phyloP scores from a whole-genome alignment of 225 moss, liverwort and hornwort species.

The Neckera pumila region DNA sequence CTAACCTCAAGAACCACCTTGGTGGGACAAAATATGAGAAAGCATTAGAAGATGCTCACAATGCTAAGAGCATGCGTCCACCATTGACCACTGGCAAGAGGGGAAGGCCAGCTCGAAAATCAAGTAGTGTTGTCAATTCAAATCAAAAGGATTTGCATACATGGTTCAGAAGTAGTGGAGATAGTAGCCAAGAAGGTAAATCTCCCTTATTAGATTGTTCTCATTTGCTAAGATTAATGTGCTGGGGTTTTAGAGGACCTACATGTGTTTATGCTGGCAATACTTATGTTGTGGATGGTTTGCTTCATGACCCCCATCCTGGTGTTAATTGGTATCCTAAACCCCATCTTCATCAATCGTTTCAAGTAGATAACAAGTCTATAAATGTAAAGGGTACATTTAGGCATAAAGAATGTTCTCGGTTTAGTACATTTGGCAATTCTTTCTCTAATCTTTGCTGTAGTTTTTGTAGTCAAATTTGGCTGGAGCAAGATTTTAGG shows the following conservation, averaged over 20 bases:
- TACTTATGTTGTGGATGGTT: background rate
- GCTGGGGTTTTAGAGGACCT: background rate
- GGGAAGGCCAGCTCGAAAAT: too few species aligned
- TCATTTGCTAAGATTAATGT: background rate
- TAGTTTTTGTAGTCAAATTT: background rate
- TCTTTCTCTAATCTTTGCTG: background rate
- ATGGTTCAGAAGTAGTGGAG: too few species aligned
- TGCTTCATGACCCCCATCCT: background rate
- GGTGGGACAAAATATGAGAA: too few species aligned
- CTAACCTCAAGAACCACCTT: too few species aligned
- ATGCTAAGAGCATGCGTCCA: too few species aligned
- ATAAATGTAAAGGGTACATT: background rate
- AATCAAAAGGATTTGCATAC: too few species aligned
- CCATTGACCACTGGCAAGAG: too few species aligned
- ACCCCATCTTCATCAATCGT: background rate
- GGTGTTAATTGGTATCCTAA: background rate
- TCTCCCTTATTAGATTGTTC: background rate
- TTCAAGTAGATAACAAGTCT: background rate
- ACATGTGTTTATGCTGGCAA: background rate
- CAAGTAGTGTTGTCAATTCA: too few species aligned
- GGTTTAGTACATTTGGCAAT: background rate
- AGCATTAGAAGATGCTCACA: too few species aligned
- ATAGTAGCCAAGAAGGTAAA: background rate
- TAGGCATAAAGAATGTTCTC: background rate
- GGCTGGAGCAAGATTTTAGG: background rate